These are phyloP conservation scores for Pestalotiopsis sp. DNA, from an alignment of 2,329 filamentous ascomycete species.

Conservation along the genomic window DNA sequence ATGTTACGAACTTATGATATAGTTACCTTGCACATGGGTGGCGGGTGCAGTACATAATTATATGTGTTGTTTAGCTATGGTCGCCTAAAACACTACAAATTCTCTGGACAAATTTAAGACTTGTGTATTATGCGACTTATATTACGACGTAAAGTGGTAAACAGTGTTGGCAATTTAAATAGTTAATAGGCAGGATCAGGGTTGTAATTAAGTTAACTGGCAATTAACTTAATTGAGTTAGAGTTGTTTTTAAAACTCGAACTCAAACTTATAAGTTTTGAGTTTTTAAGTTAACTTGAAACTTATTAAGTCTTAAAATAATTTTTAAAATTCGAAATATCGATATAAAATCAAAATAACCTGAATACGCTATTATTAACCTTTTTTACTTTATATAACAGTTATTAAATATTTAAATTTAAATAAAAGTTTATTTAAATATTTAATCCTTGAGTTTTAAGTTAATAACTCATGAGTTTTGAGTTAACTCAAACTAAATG, in stretches of 20 bases:
- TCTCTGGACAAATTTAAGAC: constrained; percentile 38
- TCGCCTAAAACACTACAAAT: constrained; percentile 38
- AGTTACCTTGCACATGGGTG: not conserved
- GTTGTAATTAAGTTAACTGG: too few species aligned
- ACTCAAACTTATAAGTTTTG: not conserved
- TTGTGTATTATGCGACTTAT: constrained; percentile 29
- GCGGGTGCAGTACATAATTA: not conserved
- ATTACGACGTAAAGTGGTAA: constrained; percentile 38
- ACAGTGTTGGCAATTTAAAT: too few species aligned
- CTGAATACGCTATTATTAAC: too few species aligned
- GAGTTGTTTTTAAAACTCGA: not conserved
- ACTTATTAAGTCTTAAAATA: not conserved
- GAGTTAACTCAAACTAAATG: too few species aligned
- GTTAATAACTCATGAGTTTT: too few species aligned
- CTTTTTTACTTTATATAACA: too few species aligned
- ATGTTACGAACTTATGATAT: not conserved
- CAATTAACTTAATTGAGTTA: not conserved
- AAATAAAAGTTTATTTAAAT: too few species aligned
- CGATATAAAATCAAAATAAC: too few species aligned
- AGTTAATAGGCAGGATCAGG: too few species aligned
- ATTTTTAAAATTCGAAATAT: too few species aligned
- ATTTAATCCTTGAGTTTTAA: too few species aligned
- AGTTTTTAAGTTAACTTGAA: not conserved
- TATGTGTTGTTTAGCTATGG: constrained; percentile 26
- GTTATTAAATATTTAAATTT: too few species aligned